Evolutionary conservation across 768 basidiomycete genomes (phyloP).

Genomic region (Chalciporus pseudorubinellus): DNA sequence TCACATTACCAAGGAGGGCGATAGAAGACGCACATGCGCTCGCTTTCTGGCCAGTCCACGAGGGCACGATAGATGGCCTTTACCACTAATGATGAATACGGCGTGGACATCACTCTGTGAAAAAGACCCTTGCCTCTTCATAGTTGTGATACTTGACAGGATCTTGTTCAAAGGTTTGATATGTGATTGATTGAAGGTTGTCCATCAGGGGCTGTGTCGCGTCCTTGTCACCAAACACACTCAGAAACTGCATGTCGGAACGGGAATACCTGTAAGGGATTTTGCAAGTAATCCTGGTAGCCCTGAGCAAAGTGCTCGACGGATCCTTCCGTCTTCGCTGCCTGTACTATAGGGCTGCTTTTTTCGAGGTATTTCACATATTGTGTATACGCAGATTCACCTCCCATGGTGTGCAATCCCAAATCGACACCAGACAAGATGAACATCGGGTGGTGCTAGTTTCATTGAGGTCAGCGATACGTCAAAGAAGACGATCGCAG

Average conservation of each 20-base stretch:
- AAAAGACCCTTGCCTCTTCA: conserved; percentile 64
- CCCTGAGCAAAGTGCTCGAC: conserved; percentile 90
- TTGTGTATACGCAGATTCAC: conserved; percentile 84
- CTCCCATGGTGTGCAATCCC: conserved; percentile 73
- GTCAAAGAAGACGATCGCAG: conserved; percentile 12
- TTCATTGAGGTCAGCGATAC: conserved; percentile 17
- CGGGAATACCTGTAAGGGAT: conserved; percentile 76
- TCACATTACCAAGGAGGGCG: conserved; percentile 12
- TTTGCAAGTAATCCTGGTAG: conserved; percentile 94
- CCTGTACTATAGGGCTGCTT: conserved; percentile 65
- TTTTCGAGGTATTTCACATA: conserved; percentile 84
- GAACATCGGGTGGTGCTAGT: conserved; percentile 80
- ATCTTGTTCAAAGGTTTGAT: conserved; percentile 97
- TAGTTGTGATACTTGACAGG: conserved; percentile 95
- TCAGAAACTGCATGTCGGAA: background rate
- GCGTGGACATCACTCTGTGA: conserved; percentile 11
- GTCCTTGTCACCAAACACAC: conserved; percentile 9
- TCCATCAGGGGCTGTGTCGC: conserved; percentile 86
- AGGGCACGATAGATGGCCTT: conserved; percentile 83
- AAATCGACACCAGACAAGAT: conserved; percentile 71
- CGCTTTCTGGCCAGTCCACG: conserved; percentile 59
- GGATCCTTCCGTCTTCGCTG: conserved; percentile 63
- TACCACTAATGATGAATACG: conserved; percentile 9
- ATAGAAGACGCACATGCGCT: conserved; percentile 56
- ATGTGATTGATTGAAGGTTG: conserved; percentile 91